Conservation (phyloP, 495 filamentous ascomycete genomes). For the Aspergillus panamensis region DNA sequence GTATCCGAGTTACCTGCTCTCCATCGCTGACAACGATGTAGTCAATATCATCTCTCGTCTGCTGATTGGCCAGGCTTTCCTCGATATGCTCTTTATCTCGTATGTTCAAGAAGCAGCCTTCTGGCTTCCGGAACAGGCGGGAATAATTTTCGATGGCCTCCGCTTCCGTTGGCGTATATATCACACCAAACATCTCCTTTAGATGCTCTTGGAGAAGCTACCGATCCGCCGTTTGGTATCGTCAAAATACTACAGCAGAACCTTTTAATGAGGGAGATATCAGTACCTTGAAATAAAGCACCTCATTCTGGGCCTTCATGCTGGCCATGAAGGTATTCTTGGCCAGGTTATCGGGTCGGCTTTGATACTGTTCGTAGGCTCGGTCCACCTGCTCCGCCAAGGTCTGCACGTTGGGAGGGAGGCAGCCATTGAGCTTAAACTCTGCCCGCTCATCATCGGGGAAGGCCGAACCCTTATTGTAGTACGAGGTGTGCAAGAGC, state of each 20-base stretch:
- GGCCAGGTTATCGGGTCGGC: conserved; percentile 55
- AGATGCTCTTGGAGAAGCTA: conserved; percentile 62
- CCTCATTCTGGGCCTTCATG: conserved; percentile 78
- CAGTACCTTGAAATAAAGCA: conserved; percentile 65
- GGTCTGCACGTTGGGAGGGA: conserved; percentile 70
- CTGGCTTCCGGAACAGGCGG: conserved; percentile 68
- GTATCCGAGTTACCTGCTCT: conserved; percentile 45
- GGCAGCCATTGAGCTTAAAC: conserved; percentile 67
- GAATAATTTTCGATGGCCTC: conserved; percentile 90
- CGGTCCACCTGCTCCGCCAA: conserved; percentile 76
- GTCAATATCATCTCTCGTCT: conserved; percentile 69
- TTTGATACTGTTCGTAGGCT: conserved; percentile 76
- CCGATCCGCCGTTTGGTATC: background rate
- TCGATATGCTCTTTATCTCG: conserved; percentile 53
- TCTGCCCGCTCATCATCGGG: conserved; percentile 60
- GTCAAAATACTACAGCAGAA: background rate
- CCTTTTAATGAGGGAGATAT: background rate
- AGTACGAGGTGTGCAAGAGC: background rate
- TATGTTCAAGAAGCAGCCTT: conserved; percentile 63
- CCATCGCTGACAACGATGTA: conserved; percentile 87
- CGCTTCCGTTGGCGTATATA: conserved; percentile 89
- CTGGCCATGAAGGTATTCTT: conserved; percentile 82
- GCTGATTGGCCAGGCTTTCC: conserved; percentile 64
- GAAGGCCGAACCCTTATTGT: conserved; percentile 81
- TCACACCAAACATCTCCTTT: conserved; percentile 83